These are phyloP conservation scores for Fusarium mundagurra DNA, from an alignment of 2,329 filamentous ascomycete genomes.

Conservation along the genomic window DNA sequence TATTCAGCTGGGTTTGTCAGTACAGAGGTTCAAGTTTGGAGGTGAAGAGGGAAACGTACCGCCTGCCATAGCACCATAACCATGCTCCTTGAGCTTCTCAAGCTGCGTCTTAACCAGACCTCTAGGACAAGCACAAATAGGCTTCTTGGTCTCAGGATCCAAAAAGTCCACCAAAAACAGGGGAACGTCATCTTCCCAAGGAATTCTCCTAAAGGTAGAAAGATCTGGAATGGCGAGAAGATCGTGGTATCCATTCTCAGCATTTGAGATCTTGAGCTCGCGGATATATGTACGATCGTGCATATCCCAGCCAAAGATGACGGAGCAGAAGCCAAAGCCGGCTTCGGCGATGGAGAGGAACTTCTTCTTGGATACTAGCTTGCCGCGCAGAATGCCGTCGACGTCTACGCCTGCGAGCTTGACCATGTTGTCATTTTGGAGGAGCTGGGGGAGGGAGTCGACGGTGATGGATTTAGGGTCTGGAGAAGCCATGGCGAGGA, in stretches of 20 bases:
- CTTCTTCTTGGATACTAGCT: constrained; percentile 92
- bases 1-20: constrained; percentile 75
- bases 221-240: constrained; percentile 85
- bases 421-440: constrained; percentile 78
- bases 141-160: constrained; percentile 79
- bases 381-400: constrained; percentile 87
- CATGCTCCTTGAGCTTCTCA: constrained; percentile 72
- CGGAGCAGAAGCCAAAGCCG: constrained; percentile 93
- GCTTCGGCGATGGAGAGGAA: constrained; percentile 83
- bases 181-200: constrained; percentile 88
- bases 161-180: constrained; percentile 87
- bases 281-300: constrained; percentile 90
- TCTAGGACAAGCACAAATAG: constrained; percentile 81
- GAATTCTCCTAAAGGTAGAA: constrained; percentile 80
- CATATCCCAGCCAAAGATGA: constrained; percentile 98
- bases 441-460: constrained; percentile 72
- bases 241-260: constrained; percentile 89
- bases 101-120: constrained; percentile 76
- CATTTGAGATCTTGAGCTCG: constrained; percentile 88
- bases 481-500: constrained; percentile 40
- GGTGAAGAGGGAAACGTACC: constrained; percentile 62
- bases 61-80: constrained; percentile 89
- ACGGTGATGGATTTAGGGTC: constrained; percentile 60
- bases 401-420: constrained; percentile 90
- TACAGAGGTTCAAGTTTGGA: neutral